Evolutionary conservation across 345 rosid genomes (phyloP).

Genomic region (Passiflora organensis): DNA sequence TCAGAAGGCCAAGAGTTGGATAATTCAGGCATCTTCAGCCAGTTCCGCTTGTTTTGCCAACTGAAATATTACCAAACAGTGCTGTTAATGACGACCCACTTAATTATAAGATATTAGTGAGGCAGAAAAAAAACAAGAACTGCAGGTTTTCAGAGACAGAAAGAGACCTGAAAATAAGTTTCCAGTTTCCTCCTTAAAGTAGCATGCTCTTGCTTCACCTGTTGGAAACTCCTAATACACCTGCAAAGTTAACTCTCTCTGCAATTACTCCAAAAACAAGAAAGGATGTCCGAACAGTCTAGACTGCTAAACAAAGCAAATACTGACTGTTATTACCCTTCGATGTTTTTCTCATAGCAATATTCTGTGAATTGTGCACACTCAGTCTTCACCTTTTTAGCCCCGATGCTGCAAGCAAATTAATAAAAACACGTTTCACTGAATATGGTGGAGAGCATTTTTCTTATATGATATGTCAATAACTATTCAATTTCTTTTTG

Average conservation of each 20-base stretch:
- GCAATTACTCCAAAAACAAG: background rate
- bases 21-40: constrained; percentile 5
- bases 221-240: constrained; percentile 29
- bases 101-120: background rate
- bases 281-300: background rate
- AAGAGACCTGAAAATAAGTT: constrained; percentile 34
- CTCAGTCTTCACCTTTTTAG: constrained; percentile 28
- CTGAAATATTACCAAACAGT: constrained; percentile 10
- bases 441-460: background rate
- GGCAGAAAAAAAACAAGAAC: background rate
- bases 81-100: background rate
- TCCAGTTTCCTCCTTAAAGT: constrained; percentile 36
- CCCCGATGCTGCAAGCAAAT: constrained; percentile 32
- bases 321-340: constrained; percentile 25
- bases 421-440: background rate
- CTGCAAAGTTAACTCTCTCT: constrained; percentile 14
- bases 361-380: constrained; percentile 24
- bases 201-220: constrained; percentile 37
- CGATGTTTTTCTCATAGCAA: constrained; percentile 21
- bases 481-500: too few relatives aligned
- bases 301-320: background rate
- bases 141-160: background rate
- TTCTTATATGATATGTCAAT: too few relatives aligned
- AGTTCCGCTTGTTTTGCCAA: constrained; percentile 18
- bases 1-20: too few relatives aligned